Evolutionary conservation across 2,329 filamentous ascomycete genomes (phyloP).

Genomic region (Exophiala sp.): DNA sequence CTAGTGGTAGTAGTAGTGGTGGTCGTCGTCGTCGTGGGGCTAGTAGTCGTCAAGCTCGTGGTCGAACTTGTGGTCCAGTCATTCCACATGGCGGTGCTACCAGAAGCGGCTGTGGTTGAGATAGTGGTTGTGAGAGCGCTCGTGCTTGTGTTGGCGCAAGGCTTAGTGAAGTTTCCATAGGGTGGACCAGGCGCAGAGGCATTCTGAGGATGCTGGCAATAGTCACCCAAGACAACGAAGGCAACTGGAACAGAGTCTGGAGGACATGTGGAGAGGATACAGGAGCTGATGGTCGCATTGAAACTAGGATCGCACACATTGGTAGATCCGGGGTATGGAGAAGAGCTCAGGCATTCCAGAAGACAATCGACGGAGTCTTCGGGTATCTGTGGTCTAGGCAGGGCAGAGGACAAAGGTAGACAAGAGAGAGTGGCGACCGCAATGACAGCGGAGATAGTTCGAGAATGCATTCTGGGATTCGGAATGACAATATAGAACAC

Average conservation of each 20-base stretch:
- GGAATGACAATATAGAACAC: not conserved
- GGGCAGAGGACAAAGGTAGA: slow-evolving; percentile 8
- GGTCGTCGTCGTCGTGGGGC: not conserved
- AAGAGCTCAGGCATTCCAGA: not conserved
- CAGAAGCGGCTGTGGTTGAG: not conserved
- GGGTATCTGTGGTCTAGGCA: slow-evolving; percentile 3
- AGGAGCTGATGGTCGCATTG: not conserved
- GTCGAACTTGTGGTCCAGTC: not conserved
- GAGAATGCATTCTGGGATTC: slow-evolving; percentile 3
- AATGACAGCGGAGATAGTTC: slow-evolving; percentile 1
- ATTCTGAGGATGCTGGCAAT: not conserved
- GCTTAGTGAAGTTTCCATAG: not conserved
- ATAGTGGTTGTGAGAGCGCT: not conserved
- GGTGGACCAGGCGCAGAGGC: not conserved
- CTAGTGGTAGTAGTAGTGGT: not conserved
- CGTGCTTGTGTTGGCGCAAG: not conserved
- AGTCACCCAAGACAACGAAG: not conserved
- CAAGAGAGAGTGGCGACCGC: slow-evolving; percentile 1
- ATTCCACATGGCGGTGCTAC: not conserved
- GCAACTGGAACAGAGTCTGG: not conserved
- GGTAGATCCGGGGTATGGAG: not conserved
- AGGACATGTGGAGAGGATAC: not conserved
- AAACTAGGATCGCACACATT: not conserved
- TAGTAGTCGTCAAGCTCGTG: not conserved
- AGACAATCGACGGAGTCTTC: not conserved